Evolutionary conservation across 148 eudicot species (phyloP).

Genomic region (Fagopyrum tataricum): DNA sequence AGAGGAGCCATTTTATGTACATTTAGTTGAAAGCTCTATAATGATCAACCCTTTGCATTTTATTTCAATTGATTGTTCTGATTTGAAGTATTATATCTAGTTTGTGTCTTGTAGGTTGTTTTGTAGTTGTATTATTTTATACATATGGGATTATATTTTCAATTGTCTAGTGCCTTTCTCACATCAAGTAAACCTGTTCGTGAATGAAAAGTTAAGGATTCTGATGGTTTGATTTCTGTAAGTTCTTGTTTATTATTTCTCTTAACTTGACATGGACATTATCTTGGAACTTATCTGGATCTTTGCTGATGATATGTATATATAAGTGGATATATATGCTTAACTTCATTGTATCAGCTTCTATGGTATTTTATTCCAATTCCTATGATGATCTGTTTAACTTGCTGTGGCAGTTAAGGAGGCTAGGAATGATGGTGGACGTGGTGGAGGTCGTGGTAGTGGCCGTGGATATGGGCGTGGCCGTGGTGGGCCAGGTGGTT

Average conservation of each 20-base stretch:
- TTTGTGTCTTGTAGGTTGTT: not conserved
- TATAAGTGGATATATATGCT: not conserved
- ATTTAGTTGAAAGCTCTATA: not conserved
- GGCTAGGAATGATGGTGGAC: constrained; percentile 40
- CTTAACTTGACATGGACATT: not conserved
- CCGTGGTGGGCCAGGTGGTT: constrained; percentile 29
- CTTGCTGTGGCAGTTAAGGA: constrained; percentile 41
- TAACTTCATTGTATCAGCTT: not conserved
- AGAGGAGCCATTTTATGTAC: not conserved
- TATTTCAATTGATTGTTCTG: not conserved
- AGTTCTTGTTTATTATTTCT: not conserved
- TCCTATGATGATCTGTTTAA: not conserved
- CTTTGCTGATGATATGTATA: not conserved
- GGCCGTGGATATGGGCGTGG: constrained; percentile 49
- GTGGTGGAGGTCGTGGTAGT: constrained; percentile 52
- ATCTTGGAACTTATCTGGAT: not conserved
- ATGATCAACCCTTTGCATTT: not conserved
- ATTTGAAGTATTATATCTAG: not conserved
- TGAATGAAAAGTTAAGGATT: not conserved
- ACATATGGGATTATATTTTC: not conserved
- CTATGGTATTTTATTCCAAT: not conserved
- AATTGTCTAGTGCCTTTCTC: not conserved
- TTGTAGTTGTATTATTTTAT: not conserved
- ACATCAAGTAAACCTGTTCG: not conserved
- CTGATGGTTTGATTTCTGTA: not conserved